Evolutionary conservation across 306 rosid species (phyloP).

Genomic region (Hippophae gyantsensis): DNA sequence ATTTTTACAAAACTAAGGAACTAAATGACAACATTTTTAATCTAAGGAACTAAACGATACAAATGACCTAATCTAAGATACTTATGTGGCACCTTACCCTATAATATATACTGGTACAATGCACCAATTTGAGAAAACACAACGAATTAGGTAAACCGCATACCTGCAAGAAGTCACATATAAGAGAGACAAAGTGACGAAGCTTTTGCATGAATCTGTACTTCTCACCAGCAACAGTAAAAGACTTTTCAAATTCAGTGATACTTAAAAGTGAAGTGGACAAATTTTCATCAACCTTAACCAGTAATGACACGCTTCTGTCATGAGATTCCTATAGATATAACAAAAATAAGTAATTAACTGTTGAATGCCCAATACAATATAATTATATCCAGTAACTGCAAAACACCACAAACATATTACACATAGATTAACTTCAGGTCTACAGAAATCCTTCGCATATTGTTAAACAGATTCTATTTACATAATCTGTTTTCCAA

Average conservation of each 20-base stretch:
- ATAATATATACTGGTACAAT: background rate
- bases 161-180: slow-evolving; percentile 93
- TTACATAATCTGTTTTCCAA: background rate
- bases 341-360: background rate
- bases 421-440: background rate
- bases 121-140: background rate
- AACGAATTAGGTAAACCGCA: slow-evolving; percentile 11
- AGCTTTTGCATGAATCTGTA: slow-evolving; percentile 81
- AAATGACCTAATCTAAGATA: too few species aligned
- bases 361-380: background rate
- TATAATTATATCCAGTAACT: background rate
- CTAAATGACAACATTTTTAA: too few species aligned
- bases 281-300: slow-evolving; percentile 58
- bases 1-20: too few species aligned
- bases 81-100: too few species aligned
- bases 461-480: background rate
- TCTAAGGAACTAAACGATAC: too few species aligned
- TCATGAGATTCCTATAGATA: slow-evolving; percentile 61
- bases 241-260: slow-evolving; percentile 62
- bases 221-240: slow-evolving; percentile 69
- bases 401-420: background rate
- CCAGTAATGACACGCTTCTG: slow-evolving; percentile 46
- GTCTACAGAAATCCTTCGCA: background rate
- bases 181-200: slow-evolving; percentile 55
- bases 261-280: slow-evolving; percentile 69